Percentiles rank a stretch among this genome's conserved stretches.
Evolutionary conservation across 345 rosid species (phyloP).

Genomic region (Citrus australasica): DNA sequence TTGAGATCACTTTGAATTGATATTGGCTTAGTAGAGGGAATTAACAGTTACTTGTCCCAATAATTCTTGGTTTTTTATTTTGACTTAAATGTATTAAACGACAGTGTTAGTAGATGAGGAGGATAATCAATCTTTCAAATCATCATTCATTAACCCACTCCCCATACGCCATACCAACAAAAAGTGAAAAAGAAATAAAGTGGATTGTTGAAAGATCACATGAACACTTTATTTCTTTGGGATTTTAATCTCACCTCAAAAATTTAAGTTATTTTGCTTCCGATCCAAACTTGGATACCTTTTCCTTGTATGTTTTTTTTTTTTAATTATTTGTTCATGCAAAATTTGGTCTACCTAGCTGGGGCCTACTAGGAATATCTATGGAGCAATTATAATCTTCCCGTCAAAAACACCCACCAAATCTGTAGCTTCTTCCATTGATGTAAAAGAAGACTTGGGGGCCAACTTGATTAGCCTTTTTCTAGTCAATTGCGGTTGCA

Average conservation of each 20-base stretch:
- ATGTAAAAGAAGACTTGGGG: not conserved
- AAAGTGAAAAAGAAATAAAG: too few relatives aligned
- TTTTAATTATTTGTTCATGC: not conserved
- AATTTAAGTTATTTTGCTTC: not conserved
- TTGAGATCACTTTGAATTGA: too few relatives aligned
- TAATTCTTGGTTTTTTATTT: not conserved
- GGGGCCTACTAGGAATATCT: not conserved
- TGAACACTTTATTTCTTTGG: too few relatives aligned
- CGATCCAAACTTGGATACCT: not conserved
- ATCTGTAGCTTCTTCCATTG: not conserved
- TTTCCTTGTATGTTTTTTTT: not conserved
- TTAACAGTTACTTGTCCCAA: not conserved
- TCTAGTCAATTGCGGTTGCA: not conserved
- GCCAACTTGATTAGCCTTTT: constrained; percentile 2
- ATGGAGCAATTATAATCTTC: not conserved
- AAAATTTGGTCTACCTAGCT: not conserved
- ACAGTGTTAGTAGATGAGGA: not conserved
- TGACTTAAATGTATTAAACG: not conserved
- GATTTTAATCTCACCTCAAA: not conserved
- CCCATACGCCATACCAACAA: not conserved
- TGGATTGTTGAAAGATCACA: too few relatives aligned
- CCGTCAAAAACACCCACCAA: not conserved
- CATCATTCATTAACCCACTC: not conserved
- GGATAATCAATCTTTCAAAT: not conserved
- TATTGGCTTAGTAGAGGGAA: not conserved